Percentiles rank a stretch among this genome's conserved stretches.
Evolutionary conservation across 177 flowering plant species (phyloP).

Genomic region (Vitis hybrid): DNA sequence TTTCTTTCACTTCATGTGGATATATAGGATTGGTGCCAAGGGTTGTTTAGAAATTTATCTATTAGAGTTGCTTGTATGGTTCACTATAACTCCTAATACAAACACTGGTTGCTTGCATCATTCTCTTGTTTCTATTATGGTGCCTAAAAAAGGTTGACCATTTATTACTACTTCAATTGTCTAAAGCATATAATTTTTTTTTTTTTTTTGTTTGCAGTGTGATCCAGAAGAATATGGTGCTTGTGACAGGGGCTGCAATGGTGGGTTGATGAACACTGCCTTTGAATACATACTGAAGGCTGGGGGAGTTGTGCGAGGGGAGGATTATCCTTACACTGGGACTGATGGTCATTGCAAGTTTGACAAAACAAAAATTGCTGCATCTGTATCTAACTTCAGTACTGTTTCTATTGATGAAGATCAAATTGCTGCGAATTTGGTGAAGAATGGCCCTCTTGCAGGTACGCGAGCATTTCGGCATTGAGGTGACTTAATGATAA

Average conservation of each 20-base stretch:
- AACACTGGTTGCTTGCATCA: too few species aligned
- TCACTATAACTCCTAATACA: too few species aligned
- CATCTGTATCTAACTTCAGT: constrained; percentile 80
- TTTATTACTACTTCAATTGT: too few species aligned
- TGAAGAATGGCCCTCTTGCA: constrained; percentile 91
- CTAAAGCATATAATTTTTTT: too few species aligned
- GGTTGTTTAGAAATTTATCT: too few species aligned
- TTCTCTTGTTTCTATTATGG: too few species aligned
- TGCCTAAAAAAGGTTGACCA: too few species aligned
- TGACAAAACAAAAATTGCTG: constrained; percentile 77
- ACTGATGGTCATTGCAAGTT: constrained; percentile 82
- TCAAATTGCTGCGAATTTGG: constrained; percentile 93
- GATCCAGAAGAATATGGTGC: constrained; percentile 65
- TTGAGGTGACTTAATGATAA: background rate
- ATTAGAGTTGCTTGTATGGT: background rate
- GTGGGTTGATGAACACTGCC: constrained; percentile 87
- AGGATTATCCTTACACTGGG: constrained; percentile 92
- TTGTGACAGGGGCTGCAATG: constrained; percentile 86
- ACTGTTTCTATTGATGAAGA: constrained; percentile 82
- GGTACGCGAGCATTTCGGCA: constrained; percentile 29
- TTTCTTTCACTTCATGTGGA: too few species aligned
- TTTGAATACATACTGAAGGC: constrained; percentile 78
- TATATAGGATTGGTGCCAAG: too few species aligned
- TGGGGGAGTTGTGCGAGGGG: constrained; percentile 81
- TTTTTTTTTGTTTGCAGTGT: constrained; percentile 45